Evolutionary conservation across 225 moss, liverwort and hornwort genomes (phyloP).

Genomic region (Pseudoscleropodium purum): DNA sequence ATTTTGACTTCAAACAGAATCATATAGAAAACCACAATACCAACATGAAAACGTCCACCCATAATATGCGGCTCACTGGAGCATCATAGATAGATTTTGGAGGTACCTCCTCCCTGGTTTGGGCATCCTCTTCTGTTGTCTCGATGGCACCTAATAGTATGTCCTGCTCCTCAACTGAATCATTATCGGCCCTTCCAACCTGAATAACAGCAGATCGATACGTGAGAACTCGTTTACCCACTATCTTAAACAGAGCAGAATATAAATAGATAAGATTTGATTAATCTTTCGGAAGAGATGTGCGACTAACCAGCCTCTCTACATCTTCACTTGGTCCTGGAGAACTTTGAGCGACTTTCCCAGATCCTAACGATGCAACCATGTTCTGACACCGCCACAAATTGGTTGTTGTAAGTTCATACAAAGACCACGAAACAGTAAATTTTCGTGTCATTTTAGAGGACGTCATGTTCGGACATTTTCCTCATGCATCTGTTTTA

Average conservation of each 20-base stretch:
- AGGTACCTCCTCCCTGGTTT: slow-evolving; percentile 51
- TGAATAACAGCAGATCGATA: not conserved
- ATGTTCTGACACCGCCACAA: slow-evolving; percentile 4
- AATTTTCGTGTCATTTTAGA: not conserved
- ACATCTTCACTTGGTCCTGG: slow-evolving; percentile 8
- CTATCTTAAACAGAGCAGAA: not conserved
- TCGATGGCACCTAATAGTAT: slow-evolving; percentile 26
- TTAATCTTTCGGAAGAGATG: not conserved
- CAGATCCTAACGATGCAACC: slow-evolving; percentile 15
- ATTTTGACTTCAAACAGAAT: not conserved
- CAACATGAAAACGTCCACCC: not conserved
- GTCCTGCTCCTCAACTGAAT: slow-evolving; percentile 21
- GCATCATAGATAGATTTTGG: not conserved
- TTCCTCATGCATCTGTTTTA: not conserved
- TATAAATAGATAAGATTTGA: not conserved
- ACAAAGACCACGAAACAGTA: not conserved
- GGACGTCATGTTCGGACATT: not conserved
- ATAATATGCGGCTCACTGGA: not conserved
- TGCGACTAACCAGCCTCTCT: slow-evolving; percentile 1
- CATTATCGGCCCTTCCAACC: slow-evolving; percentile 5
- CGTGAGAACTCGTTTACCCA: not conserved
- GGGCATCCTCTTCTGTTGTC: slow-evolving; percentile 19
- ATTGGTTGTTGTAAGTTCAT: not conserved
- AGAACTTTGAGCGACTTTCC: slow-evolving; percentile 25
- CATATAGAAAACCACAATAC: not conserved